phyloP scores from a whole-genome alignment of 139 green algal species.

The Chlorella sp. region DNA sequence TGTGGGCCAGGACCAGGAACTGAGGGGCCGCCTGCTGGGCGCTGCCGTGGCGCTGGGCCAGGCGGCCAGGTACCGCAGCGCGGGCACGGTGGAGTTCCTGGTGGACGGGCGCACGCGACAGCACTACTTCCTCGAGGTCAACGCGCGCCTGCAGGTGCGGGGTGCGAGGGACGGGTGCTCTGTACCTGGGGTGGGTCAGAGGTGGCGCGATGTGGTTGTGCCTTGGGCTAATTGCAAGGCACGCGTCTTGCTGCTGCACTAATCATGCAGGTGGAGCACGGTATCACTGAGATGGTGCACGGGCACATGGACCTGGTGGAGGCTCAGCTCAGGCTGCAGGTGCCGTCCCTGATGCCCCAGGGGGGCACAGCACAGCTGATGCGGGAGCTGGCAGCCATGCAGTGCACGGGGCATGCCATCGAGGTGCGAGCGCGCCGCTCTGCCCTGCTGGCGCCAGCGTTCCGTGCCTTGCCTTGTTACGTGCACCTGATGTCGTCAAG shows the following conservation, averaged over 20 bases:
- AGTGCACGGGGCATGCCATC: slow-evolving; percentile 23
- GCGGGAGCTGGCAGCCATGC: slow-evolving; percentile 2
- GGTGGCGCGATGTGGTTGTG: too few relatives aligned
- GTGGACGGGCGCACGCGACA: slow-evolving; percentile 62
- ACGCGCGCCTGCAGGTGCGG: slow-evolving; percentile 76
- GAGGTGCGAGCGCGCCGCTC: too few relatives aligned
- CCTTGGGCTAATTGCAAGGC: too few relatives aligned
- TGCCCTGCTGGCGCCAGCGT: too few relatives aligned
- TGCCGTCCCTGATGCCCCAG: slow-evolving; percentile 6
- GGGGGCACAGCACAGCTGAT: slow-evolving; percentile 11
- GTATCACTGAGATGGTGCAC: slow-evolving; percentile 80
- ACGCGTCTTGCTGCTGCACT: too few relatives aligned
- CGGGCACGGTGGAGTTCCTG: slow-evolving; percentile 73
- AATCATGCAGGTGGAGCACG: slow-evolving; percentile 84
- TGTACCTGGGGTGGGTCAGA: too few relatives aligned
- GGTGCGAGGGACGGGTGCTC: too few relatives aligned
- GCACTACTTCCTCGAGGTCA: slow-evolving; percentile 88
- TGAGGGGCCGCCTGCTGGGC: slow-evolving; percentile 36
- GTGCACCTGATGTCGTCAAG: too few relatives aligned
- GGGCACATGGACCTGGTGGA: slow-evolving; percentile 69
- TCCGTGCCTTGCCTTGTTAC: too few relatives aligned
- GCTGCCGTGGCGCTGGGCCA: slow-evolving; percentile 51
- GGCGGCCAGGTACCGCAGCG: slow-evolving; percentile 28
- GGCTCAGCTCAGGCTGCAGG: slow-evolving; percentile 66
- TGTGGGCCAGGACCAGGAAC: slow-evolving; percentile 12